Conservation (phyloP, 176 grass and related monocot species). For the Oryza coarctata region DNA sequence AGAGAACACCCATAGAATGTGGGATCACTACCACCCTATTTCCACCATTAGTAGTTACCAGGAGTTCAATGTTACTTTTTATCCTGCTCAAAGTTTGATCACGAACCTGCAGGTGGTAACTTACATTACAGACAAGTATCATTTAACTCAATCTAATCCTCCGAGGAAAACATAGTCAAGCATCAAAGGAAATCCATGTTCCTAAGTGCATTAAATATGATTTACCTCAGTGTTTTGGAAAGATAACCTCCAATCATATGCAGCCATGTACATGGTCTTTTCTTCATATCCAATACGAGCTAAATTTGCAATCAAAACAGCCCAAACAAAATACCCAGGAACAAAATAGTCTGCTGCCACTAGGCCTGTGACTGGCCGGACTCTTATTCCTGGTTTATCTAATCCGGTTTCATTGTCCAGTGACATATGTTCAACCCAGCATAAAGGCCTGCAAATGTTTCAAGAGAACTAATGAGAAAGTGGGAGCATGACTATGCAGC, state of each 20-base stretch:
- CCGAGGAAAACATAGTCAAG: conserved; percentile 4
- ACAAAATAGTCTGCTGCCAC: conserved; percentile 98
- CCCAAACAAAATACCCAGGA: conserved; percentile 99
- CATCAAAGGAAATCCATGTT: not conserved
- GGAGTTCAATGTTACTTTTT: conserved; percentile 93
- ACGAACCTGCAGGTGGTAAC: conserved; percentile 55
- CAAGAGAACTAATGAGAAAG: conserved; percentile 23
- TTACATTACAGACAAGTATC: conserved; percentile 21
- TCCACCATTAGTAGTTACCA: conserved; percentile 92
- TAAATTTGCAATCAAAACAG: conserved; percentile 96
- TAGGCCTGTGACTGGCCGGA: conserved; percentile 86
- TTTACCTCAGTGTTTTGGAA: conserved; percentile 96
- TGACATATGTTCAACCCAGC: conserved; percentile 99
- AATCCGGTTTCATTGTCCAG: conserved; percentile 98
- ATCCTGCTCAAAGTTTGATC: conserved; percentile 97
- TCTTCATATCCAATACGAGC: conserved; percentile 98
- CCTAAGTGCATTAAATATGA: conserved; percentile 24
- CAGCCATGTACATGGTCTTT: conserved; percentile 99
- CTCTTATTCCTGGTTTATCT: conserved; percentile 86
- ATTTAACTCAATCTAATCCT: not conserved
- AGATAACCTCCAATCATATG: conserved; percentile 98
- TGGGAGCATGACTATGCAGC: not conserved
- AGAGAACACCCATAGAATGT: conserved; percentile 95
- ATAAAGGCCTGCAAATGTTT: conserved; percentile 73
- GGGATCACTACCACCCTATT: conserved; percentile 97